Percentiles rank a stretch among this genome's conserved stretches.
Conservation (phyloP, 2,329 filamentous ascomycete species). For the Aspergillus sp. region DNA sequence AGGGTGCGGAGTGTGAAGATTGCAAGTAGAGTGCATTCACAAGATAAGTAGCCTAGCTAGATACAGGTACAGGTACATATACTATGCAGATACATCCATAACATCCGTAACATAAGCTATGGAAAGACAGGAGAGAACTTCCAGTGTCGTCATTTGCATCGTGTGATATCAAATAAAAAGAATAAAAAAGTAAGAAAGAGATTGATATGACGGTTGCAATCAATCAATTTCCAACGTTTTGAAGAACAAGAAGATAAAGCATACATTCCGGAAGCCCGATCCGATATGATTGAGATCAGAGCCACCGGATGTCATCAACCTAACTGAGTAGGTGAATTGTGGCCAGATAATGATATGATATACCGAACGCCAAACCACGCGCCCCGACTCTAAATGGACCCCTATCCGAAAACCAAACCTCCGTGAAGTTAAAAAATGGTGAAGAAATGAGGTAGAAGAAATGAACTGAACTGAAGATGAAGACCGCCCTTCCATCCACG, state of each 20-base stretch:
- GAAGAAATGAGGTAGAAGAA: not conserved
- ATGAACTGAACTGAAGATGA: not conserved
- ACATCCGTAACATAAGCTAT: not conserved
- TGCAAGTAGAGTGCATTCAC: slow-evolving; percentile 19
- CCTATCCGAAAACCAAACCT: slow-evolving; percentile 4
- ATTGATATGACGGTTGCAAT: not conserved
- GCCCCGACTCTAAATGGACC: slow-evolving; percentile 11
- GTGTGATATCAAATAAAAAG: slow-evolving; percentile 10
- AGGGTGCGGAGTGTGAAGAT: not conserved
- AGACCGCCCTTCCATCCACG: slow-evolving; percentile 2
- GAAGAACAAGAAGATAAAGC: not conserved
- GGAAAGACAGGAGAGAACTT: slow-evolving; percentile 7
- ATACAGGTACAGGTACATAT: not conserved
- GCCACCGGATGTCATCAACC: not conserved
- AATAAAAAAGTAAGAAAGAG: not conserved
- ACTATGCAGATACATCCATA: not conserved
- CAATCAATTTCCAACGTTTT: slow-evolving; percentile 6
- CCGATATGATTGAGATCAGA: not conserved
- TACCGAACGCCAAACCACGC: not conserved
- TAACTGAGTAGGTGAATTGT: not conserved
- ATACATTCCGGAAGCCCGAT: not conserved
- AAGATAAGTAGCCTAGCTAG: not conserved
- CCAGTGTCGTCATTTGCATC: slow-evolving; percentile 7
- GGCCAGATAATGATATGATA: not conserved
- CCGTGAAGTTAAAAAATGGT: not conserved